Percentiles rank a stretch among this genome's conserved stretches.
Conservation (phyloP, 2,329 filamentous ascomycete species). For the Lachnellula willkommii region DNA sequence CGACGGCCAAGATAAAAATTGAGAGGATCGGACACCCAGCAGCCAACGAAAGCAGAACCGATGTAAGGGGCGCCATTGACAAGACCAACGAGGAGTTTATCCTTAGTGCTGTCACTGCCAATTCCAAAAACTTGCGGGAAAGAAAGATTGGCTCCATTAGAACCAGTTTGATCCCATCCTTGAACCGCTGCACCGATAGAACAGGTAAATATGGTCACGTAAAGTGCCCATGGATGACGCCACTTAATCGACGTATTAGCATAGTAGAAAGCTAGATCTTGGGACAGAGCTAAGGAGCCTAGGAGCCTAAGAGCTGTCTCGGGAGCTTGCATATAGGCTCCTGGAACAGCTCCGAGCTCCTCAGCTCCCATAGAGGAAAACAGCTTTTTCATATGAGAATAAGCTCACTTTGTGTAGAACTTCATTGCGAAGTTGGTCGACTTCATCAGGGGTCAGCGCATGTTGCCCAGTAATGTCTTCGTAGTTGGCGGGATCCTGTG, state of each 20-base stretch:
- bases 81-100: constrained; percentile 53
- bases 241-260: constrained; percentile 39
- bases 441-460: constrained; percentile 55
- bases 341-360: no score
- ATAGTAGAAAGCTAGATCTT: no score
- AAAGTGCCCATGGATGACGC: constrained; percentile 57
- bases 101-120: constrained; percentile 33
- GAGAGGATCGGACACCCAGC: constrained; percentile 58
- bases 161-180: constrained; percentile 41
- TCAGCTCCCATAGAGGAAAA: no score
- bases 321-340: no score
- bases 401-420: constrained; percentile 46
- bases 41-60: constrained; percentile 47
- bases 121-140: constrained; percentile 44
- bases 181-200: constrained; percentile 67
- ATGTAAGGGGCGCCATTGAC: constrained; percentile 47
- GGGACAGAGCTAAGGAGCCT: no score
- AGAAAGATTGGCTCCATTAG: constrained; percentile 44
- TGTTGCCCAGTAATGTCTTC: constrained; percentile 54
- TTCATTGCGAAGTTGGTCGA: constrained; percentile 58
- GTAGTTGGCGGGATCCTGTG: constrained; percentile 61
- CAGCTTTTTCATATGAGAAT: no score
- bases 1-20: constrained; percentile 56
- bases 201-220: constrained; percentile 62
- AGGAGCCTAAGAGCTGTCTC: no score